Evolutionary conservation across 805 yeast species (phyloP).

Genomic region (Wickerhamiella sorbophila): DNA sequence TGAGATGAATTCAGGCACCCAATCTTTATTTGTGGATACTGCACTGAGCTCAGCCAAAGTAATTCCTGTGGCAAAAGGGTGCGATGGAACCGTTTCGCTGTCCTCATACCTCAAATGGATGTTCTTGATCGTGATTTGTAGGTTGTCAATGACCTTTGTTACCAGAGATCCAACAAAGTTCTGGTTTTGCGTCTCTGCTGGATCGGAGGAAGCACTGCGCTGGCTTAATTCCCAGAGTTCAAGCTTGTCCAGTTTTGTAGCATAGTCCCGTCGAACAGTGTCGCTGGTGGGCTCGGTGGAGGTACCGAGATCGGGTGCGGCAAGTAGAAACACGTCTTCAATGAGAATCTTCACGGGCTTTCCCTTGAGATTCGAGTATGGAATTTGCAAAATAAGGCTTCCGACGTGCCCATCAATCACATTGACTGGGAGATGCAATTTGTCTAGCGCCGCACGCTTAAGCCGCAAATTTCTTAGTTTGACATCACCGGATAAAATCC

Average conservation of each 20-base stretch:
- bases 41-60: constrained; percentile 81
- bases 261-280: constrained; percentile 47
- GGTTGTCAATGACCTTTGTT: constrained; percentile 81
- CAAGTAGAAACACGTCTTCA: constrained; percentile 74
- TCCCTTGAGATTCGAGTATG: constrained; percentile 89
- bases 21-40: constrained; percentile 68
- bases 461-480: constrained; percentile 62
- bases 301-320: constrained; percentile 49
- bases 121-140: constrained; percentile 80
- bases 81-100: constrained; percentile 47
- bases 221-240: constrained; percentile 41
- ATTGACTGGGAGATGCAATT: constrained; percentile 71
- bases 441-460: constrained; percentile 80
- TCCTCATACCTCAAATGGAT: constrained; percentile 92
- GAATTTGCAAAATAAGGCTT: constrained; percentile 76
- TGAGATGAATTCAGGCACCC: constrained; percentile 78
- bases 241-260: constrained; percentile 50
- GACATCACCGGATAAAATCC: constrained; percentile 97
- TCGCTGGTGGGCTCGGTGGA: constrained; percentile 42
- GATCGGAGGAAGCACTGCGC: constrained; percentile 24
- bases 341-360: constrained; percentile 82
- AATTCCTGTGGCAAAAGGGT: constrained; percentile 71
- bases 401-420: constrained; percentile 86
- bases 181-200: constrained; percentile 21
- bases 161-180: constrained; percentile 69